These are phyloP conservation scores for Russula sp. DNA, from an alignment of 768 basidiomycete species.

Conservation along the genomic window DNA sequence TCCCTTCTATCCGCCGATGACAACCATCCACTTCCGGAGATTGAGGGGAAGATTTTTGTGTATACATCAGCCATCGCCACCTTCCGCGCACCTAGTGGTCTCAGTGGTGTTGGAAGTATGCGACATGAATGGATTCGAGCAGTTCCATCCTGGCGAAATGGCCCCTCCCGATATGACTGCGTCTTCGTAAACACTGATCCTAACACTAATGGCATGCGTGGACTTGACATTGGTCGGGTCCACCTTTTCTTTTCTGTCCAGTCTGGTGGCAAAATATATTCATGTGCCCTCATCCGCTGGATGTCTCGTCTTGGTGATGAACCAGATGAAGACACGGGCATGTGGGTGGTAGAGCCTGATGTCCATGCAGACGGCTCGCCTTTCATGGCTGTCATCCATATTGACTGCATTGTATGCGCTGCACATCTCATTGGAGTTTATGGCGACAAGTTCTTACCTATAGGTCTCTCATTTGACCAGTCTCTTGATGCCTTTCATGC, in stretches of 20 bases:
- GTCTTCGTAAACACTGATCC: background rate
- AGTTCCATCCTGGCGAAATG: background rate
- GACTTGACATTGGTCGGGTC: background rate
- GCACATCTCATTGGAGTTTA: background rate
- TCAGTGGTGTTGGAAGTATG: background rate
- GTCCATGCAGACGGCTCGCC: background rate
- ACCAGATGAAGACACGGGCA: background rate
- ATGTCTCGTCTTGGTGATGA: background rate
- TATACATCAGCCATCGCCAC: background rate
- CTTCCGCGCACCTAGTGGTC: background rate
- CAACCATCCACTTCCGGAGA: too few relatives aligned
- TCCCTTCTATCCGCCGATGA: too few relatives aligned
- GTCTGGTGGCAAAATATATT: background rate
- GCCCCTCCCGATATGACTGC: background rate
- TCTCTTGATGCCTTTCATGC: background rate
- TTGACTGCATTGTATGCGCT: background rate
- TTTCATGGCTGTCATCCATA: background rate
- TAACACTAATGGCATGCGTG: background rate
- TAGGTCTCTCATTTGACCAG: background rate
- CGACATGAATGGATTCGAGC: background rate
- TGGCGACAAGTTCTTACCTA: background rate
- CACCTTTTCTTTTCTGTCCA: background rate
- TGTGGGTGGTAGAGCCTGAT: background rate
- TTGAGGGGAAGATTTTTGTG: background rate
- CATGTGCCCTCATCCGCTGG: conserved; percentile 35